phyloP scores from a whole-genome alignment of 2,329 filamentous ascomycete species.

The Cladosporium halotolerans region DNA sequence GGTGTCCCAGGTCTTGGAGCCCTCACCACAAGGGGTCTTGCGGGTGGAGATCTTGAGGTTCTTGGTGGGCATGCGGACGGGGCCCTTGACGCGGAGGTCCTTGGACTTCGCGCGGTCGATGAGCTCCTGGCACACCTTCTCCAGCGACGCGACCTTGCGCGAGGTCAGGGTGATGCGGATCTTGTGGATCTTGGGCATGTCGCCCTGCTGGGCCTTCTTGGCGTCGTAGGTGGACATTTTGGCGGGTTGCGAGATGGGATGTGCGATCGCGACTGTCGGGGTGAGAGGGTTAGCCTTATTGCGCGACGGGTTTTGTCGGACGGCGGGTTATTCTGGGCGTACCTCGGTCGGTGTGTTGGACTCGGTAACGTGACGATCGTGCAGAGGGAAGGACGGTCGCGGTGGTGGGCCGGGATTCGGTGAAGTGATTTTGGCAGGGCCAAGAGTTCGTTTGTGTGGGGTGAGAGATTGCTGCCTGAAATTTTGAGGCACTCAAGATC shows the following conservation, averaged over 20 bases:
- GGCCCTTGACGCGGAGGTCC: constrained; percentile 97
- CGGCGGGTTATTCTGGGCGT: constrained; percentile 1
- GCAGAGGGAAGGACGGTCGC: constrained; percentile 19
- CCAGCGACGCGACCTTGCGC: constrained; percentile 89
- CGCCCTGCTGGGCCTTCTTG: constrained; percentile 81
- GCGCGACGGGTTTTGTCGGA: neutral
- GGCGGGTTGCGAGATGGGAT: constrained; percentile 22
- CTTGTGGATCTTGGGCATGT: constrained; percentile 91
- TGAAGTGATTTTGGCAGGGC: neutral
- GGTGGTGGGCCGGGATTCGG: neutral
- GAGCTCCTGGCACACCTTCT: constrained; percentile 97
- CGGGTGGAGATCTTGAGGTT: constrained; percentile 93
- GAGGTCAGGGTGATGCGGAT: constrained; percentile 97
- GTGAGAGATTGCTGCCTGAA: constrained; percentile 1
- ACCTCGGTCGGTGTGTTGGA: constrained; percentile 28
- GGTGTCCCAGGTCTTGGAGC: constrained; percentile 99
- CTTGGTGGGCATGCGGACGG: constrained; percentile 96
- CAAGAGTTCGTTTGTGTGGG: constrained; percentile 6
- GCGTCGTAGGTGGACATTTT: constrained; percentile 92
- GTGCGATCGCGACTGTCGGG: constrained; percentile 20
- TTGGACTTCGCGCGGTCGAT: constrained; percentile 98
- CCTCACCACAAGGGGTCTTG: constrained; percentile 99
- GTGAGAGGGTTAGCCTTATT: constrained; percentile 18
- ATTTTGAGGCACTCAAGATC: neutral
- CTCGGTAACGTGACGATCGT: constrained; percentile 51